Evolutionary conservation across 108 stramenopile species (phyloP), one percentile per base, ranked within the genome.

Genomic region (Nitzschia palea): DNA sequence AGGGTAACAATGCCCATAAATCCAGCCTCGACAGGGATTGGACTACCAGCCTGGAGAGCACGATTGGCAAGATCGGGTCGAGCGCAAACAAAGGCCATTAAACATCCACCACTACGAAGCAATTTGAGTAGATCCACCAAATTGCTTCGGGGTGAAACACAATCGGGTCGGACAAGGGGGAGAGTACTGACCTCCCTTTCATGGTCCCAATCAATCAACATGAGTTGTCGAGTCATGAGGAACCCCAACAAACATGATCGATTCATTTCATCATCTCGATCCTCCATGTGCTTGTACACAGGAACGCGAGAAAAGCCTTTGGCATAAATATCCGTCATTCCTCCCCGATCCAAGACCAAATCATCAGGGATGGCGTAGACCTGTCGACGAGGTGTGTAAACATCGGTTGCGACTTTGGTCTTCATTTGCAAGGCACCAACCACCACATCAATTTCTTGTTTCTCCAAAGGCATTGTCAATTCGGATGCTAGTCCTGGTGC

Each of bases 341-440:
- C 74, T 48, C 50, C 48, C 56, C 79, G 66, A 54, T 85, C 73
- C 73, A 89, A 58, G 3, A 76, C 44, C 50, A 76, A 28, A 61
- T 78, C 65, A 26, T 68, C 58, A 0, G 80, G 70, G 12, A 85
- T 44, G 25, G 82, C 66, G 57, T 71, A 85, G 17, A 82, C 70
- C 27, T 77, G 65, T 4, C 73, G 28, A 36, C 84, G 42, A 2
- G 80, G 74, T 0, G 82, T 86, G 51, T 80, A 86, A 3, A 86
- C 85, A 68, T 89, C 88, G 42, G 67, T 42, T 3, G 83, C 85
- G 44, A 74, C 56, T 44, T 61, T 82, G 14, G 85, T 85, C 12
- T 78, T 81, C 80, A 90, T 71, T 34, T 67, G 29, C 55, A 90
- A 44, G 15, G 89, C 89, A 34, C 89, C 89, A 70, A 84, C 82